Evolutionary conservation across 2,329 filamentous ascomycete species (phyloP).

Genomic region (Nigrospora sphaerica): DNA sequence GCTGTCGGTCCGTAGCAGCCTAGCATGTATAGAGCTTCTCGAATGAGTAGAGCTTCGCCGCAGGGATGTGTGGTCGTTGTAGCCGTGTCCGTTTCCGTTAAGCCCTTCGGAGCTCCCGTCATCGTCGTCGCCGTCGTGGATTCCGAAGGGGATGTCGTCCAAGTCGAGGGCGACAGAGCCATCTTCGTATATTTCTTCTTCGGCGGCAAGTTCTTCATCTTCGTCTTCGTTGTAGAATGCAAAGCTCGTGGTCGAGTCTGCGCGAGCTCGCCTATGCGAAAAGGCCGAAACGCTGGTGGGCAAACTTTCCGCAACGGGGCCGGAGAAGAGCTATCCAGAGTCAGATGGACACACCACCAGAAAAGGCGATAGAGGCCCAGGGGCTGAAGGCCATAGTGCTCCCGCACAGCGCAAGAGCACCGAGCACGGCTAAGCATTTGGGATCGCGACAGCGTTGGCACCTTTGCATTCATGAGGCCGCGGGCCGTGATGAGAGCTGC

Average conservation of each 20-base stretch:
- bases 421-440: too few species aligned
- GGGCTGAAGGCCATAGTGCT: too few species aligned
- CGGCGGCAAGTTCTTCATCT: constrained; percentile 40
- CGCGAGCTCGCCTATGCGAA: constrained; percentile 70
- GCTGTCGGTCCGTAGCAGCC: constrained; percentile 67
- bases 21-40: constrained; percentile 47
- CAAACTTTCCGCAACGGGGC: constrained; percentile 91
- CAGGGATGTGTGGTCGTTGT: constrained; percentile 42
- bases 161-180: constrained; percentile 18
- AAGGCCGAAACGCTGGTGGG: constrained; percentile 92
- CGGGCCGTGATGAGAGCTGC: too few species aligned
- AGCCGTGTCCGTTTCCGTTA: constrained; percentile 30
- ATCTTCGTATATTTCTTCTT: constrained; percentile 34
- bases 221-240: constrained; percentile 75
- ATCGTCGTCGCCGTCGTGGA: constrained; percentile 16
- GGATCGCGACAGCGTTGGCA: too few species aligned
- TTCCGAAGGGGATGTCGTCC: constrained; percentile 23
- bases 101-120: constrained; percentile 32
- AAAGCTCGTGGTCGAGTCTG: constrained; percentile 83
- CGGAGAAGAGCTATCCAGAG: constrained; percentile 63
- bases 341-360: too few species aligned
- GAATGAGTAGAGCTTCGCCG: constrained; percentile 58
- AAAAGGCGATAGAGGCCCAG: too few species aligned
- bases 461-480: too few species aligned
- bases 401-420: too few species aligned